Conservation (phyloP, 202 grass and related monocot species). For the Schoenoplectus tabernaemontani region DNA sequence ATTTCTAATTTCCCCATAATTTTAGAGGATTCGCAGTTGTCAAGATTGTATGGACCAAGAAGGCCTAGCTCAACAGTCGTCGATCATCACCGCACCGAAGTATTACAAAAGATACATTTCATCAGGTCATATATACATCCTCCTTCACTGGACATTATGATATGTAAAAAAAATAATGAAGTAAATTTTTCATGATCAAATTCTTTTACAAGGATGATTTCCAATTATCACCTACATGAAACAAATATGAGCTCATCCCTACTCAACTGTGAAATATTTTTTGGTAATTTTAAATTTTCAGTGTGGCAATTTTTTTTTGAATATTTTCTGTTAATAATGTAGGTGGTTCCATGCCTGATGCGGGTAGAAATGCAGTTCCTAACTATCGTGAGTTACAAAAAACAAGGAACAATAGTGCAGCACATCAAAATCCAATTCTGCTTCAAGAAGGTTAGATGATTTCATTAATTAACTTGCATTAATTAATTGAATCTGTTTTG, state of each 20-base stretch:
- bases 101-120: conserved; percentile 83
- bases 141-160: neutral
- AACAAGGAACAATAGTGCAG: conserved; percentile 30
- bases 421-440: conserved; percentile 14
- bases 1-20: neutral
- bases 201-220: neutral
- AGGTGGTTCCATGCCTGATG: conserved; percentile 47
- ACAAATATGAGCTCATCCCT: neutral
- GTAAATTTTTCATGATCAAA: neutral
- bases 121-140: conserved; percentile 30
- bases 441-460: conserved; percentile 37
- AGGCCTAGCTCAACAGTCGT: conserved; percentile 75
- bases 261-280: neutral
- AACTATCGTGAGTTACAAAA: conserved; percentile 55
- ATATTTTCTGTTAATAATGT: conserved; percentile 8
- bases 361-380: conserved; percentile 35
- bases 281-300: neutral
- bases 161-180: neutral
- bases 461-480: conserved; percentile 2
- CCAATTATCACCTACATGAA: neutral
- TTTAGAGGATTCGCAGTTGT: conserved; percentile 51
- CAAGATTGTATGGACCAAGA: conserved; percentile 57
- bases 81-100: conserved; percentile 64
- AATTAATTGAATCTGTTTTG: neutral
- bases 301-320: conserved; percentile 11